Evolutionary conservation across 169 alveolate genomes (phyloP).

Genomic region (Eimeria tenella): DNA sequence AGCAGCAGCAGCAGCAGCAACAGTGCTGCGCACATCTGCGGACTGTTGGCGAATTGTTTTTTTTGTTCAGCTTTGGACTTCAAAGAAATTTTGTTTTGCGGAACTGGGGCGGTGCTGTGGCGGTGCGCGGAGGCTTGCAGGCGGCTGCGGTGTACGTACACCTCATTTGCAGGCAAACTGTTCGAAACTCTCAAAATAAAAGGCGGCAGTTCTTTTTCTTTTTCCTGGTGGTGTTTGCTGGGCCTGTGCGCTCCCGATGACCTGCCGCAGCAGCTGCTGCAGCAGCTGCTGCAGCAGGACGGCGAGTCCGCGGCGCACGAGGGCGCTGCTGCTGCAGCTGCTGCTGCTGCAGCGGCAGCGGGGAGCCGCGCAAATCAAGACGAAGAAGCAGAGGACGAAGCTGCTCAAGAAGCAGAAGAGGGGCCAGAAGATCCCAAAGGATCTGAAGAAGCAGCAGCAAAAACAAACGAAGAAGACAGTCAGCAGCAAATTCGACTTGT

Average conservation of each 20-base stretch:
- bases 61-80: conserved; percentile 50
- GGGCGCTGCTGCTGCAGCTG: not conserved
- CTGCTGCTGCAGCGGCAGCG: not conserved
- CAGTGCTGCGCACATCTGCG: not conserved
- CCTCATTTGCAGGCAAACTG: conserved; percentile 14
- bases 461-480: too few relatives aligned
- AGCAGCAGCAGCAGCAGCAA: not conserved
- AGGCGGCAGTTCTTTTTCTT: not conserved
- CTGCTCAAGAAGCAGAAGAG: not conserved
- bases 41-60: not conserved
- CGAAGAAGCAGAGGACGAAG: not conserved
- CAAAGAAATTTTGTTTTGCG: not conserved
- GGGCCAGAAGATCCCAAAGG: not conserved
- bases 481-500: not conserved
- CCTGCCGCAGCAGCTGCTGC: conserved; percentile 24
- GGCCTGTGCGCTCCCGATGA: not conserved
- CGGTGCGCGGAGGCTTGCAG: conserved; percentile 73
- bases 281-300: not conserved
- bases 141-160: conserved; percentile 11
- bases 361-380: not conserved
- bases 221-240: conserved; percentile 35
- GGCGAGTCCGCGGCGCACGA: not conserved
- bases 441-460: too few relatives aligned
- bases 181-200: conserved; percentile 22
- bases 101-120: conserved; percentile 68